Evolutionary conservation across 2,329 filamentous ascomycete genomes (phyloP).

Genomic region (Mycosphaerelloides madeirae): DNA sequence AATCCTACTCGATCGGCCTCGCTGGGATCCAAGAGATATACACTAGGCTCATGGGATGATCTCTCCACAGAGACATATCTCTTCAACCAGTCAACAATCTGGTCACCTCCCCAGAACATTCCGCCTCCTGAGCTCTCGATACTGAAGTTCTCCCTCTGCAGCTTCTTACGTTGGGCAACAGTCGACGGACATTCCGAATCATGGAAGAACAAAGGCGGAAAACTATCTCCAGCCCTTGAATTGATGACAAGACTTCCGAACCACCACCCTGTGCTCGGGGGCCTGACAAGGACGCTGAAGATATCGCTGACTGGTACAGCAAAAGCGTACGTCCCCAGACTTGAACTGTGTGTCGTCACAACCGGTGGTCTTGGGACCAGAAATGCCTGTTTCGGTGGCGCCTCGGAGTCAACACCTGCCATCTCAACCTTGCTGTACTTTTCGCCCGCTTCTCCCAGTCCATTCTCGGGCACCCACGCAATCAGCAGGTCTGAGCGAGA

Average conservation of each 20-base stretch:
- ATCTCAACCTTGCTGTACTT: constrained; percentile 96
- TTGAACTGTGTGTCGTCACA: constrained; percentile 67
- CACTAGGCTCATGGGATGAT: constrained; percentile 79
- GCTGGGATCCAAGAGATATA: constrained; percentile 84
- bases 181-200: constrained; percentile 95
- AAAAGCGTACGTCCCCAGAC: constrained; percentile 79
- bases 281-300: constrained; percentile 83
- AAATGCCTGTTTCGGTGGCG: constrained; percentile 77
- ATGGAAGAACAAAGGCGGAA: constrained; percentile 95
- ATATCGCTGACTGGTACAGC: constrained; percentile 85
- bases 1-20: constrained; percentile 81
- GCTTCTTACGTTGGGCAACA: constrained; percentile 85
- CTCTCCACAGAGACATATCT: constrained; percentile 78
- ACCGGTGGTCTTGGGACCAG: constrained; percentile 89
- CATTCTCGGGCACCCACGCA: constrained; percentile 87
- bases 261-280: constrained; percentile 96
- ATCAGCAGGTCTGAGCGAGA: constrained; percentile 70
- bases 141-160: constrained; percentile 79
- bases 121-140: constrained; percentile 54
- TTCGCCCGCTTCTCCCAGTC: constrained; percentile 71
- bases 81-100: constrained; percentile 85
- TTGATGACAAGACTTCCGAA: constrained; percentile 95
- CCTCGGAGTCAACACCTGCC: constrained; percentile 70
- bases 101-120: constrained; percentile 97
- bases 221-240: constrained; percentile 81